Evolutionary conservation across 2,329 filamentous ascomycete genomes (phyloP).

Genomic region (Neonectria punicea): DNA sequence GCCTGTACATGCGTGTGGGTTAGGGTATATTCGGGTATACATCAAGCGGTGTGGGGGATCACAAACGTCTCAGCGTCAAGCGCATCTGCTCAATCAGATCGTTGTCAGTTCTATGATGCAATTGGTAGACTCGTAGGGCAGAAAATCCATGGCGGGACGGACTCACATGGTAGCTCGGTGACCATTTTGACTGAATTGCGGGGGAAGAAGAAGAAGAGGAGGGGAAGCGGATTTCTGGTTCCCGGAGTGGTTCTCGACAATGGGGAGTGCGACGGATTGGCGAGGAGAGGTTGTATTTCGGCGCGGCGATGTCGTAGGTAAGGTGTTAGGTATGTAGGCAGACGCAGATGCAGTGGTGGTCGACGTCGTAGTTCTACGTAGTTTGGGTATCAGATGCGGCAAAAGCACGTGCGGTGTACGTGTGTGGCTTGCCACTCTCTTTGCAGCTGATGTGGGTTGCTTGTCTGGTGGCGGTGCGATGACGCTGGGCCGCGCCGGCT

Average conservation of each 20-base stretch:
- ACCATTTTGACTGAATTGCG: slow-evolving; percentile 51
- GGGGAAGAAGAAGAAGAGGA: neutral
- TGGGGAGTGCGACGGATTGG: neutral
- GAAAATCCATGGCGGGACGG: slow-evolving; percentile 21
- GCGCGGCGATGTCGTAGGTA: neutral
- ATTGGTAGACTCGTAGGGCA: slow-evolving; percentile 23
- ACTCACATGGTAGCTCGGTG: slow-evolving; percentile 61
- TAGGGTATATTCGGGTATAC: slow-evolving; percentile 13
- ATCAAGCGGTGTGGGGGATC: neutral
- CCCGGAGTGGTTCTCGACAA: neutral
- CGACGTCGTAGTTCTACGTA: slow-evolving; percentile 5
- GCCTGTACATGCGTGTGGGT: slow-evolving; percentile 60
- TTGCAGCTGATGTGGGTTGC: slow-evolving; percentile 6
- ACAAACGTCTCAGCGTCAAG: slow-evolving; percentile 94
- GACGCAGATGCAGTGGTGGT: slow-evolving; percentile 1
- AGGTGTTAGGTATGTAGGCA: slow-evolving; percentile 2
- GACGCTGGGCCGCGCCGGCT: slow-evolving; percentile 36
- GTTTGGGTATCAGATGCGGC: slow-evolving; percentile 2
- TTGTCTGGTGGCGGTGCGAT: slow-evolving; percentile 40
- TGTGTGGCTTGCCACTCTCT: slow-evolving; percentile 17
- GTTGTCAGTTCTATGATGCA: slow-evolving; percentile 26
- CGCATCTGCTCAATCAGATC: slow-evolving; percentile 71
- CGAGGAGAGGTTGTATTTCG: neutral
- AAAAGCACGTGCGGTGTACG: slow-evolving; percentile 20
- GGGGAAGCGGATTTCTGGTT: slow-evolving; percentile 10